Percentiles rank a stretch among this genome's conserved stretches.
Evolutionary conservation across 257 asterid species (phyloP).

Genomic region (Nicotiana benthamiana): DNA sequence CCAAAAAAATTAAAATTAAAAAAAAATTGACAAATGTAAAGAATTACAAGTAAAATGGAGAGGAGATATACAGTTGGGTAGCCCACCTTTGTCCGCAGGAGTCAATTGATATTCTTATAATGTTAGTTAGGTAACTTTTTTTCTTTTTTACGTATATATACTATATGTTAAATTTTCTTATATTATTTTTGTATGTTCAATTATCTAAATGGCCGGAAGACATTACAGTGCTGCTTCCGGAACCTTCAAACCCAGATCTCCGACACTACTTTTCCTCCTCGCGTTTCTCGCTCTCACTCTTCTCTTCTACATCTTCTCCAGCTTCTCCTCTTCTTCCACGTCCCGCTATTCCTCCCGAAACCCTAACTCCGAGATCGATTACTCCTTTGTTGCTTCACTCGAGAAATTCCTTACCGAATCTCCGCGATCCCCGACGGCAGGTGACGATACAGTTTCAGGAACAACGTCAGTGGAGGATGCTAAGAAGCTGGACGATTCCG

Average conservation of each 20-base stretch:
- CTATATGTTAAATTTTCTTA: too few relatives aligned
- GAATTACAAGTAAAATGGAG: too few relatives aligned
- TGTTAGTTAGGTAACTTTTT: too few relatives aligned
- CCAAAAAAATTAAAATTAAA: too few relatives aligned
- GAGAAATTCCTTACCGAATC: constrained; percentile 54
- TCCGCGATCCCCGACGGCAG: constrained; percentile 14
- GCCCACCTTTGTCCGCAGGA: too few relatives aligned
- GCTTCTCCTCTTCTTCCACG: constrained; percentile 29
- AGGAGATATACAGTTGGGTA: too few relatives aligned
- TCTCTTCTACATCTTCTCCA: constrained; percentile 45
- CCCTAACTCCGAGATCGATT: constrained; percentile 43
- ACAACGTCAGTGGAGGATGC: constrained; percentile 30
- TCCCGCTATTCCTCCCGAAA: constrained; percentile 22
- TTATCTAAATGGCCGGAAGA: constrained; percentile 57
- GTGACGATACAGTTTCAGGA: constrained; percentile 35
- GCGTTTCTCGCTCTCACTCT: constrained; percentile 37
- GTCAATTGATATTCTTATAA: too few relatives aligned
- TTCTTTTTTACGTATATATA: too few relatives aligned
- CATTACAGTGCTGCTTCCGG: constrained; percentile 23
- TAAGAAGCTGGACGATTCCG: constrained; percentile 46
- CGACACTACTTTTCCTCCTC: constrained; percentile 25
- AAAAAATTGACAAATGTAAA: too few relatives aligned
- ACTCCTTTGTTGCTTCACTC: constrained; percentile 73
- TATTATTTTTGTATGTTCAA: neutral
- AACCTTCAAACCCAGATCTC: constrained; percentile 40